Percentiles rank a stretch among this genome's conserved stretches.
phyloP scores from a whole-genome alignment of 2,329 filamentous ascomycete species.

The Didymella arachidicola region DNA sequence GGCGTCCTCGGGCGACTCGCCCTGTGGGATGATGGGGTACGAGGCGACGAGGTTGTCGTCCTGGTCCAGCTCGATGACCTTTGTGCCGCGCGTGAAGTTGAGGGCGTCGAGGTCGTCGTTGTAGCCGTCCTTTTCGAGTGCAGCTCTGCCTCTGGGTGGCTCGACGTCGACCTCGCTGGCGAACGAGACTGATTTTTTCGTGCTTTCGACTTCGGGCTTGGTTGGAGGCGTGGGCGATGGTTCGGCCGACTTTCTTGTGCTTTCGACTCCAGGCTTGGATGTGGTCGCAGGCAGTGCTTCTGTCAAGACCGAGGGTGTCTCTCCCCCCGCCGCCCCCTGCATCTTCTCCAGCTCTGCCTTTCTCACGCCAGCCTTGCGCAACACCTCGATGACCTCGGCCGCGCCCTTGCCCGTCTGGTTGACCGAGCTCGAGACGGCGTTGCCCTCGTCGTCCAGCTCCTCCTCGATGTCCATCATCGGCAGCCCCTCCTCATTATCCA shows the following conservation, averaged over 20 bases:
- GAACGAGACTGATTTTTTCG: constrained; percentile 70
- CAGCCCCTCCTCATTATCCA: constrained; percentile 71
- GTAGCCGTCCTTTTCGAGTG: constrained; percentile 32
- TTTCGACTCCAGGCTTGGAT: neutral
- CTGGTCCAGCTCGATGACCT: constrained; percentile 55
- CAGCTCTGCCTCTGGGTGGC: constrained; percentile 16
- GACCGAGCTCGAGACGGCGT: constrained; percentile 69
- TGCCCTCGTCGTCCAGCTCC: constrained; percentile 88
- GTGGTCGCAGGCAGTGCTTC: neutral
- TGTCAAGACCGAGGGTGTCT: neutral
- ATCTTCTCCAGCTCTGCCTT: constrained; percentile 39
- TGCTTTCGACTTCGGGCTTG: constrained; percentile 3
- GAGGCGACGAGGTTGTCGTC: constrained; percentile 51
- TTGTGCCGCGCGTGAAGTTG: constrained; percentile 44
- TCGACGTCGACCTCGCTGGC: constrained; percentile 63
- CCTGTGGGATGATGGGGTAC: constrained; percentile 69
- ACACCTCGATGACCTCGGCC: constrained; percentile 71
- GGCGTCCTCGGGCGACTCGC: constrained; percentile 83
- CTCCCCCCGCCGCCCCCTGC: constrained; percentile 6
- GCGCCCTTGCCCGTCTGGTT: constrained; percentile 70
- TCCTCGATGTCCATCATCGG: constrained; percentile 92
- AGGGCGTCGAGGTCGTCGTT: constrained; percentile 39
- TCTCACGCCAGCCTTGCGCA: constrained; percentile 77
- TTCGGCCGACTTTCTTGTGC: neutral
- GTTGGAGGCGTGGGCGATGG: neutral